Evolutionary conservation across 768 basidiomycete species (phyloP).

Genomic region (Trichaptum fuscoviolaceum): DNA sequence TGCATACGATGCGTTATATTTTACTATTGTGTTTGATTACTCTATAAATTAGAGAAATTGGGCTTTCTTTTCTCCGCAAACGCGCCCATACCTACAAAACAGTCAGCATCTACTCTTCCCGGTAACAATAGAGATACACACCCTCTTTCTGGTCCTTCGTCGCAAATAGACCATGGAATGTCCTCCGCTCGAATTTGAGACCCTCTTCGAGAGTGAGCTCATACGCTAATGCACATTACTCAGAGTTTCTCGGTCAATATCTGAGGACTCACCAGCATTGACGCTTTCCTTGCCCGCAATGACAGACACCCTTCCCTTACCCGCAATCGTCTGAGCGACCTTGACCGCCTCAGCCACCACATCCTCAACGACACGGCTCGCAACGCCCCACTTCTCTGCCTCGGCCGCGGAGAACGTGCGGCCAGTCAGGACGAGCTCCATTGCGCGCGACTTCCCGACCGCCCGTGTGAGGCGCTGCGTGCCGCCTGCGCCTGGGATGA

Average conservation of each 20-base stretch:
- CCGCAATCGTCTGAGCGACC: conserved; percentile 72
- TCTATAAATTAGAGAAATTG: conserved; percentile 61
- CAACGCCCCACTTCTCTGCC: conserved; percentile 84
- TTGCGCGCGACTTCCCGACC: conserved; percentile 88
- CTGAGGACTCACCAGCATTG: conserved; percentile 65
- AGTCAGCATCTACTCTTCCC: conserved; percentile 8
- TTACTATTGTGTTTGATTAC: neutral
- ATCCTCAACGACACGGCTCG: conserved; percentile 73
- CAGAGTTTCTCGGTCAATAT: no score
- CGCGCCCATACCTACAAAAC: conserved; percentile 76
- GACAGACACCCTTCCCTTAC: conserved; percentile 77
- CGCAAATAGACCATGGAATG: conserved; percentile 90
- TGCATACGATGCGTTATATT: neutral
- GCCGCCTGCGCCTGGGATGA: conserved; percentile 93
- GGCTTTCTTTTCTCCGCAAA: conserved; percentile 93
- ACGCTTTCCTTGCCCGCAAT: conserved; percentile 92
- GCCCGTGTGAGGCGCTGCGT: conserved; percentile 84
- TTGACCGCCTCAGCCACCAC: conserved; percentile 85
- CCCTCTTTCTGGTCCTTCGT: conserved; percentile 96
- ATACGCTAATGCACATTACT: conserved; percentile 50
- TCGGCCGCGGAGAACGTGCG: conserved; percentile 74
- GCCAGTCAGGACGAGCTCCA: conserved; percentile 93
- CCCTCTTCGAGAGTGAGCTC: conserved; percentile 82
- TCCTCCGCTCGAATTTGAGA: conserved; percentile 76
- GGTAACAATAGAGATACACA: conserved; percentile 28